phyloP scores from a whole-genome alignment of 2,329 filamentous ascomycete genomes.

The Erysiphe neolycopersici region DNA sequence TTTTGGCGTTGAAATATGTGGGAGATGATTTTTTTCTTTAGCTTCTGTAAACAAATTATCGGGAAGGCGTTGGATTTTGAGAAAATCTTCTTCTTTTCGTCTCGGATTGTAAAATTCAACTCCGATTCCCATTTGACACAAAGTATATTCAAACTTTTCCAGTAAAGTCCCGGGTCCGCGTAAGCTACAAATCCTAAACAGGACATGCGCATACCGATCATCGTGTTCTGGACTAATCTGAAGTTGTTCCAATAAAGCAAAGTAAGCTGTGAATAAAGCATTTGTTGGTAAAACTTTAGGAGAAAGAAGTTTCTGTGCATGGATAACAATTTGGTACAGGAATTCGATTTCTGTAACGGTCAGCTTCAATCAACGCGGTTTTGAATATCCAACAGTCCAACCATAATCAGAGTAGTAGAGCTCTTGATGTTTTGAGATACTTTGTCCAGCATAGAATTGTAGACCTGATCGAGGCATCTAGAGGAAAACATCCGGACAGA shows the following conservation, averaged over 20 bases:
- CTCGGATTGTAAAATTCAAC: slow-evolving; percentile 26
- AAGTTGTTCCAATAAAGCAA: slow-evolving; percentile 43
- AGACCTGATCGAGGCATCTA: slow-evolving; percentile 10
- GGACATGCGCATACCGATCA: slow-evolving; percentile 46
- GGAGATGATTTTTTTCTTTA: not conserved
- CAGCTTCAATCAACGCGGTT: not conserved
- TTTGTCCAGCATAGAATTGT: slow-evolving; percentile 8
- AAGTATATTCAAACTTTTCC: slow-evolving; percentile 41
- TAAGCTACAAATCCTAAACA: slow-evolving; percentile 52
- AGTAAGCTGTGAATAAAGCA: slow-evolving; percentile 60
- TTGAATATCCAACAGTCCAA: slow-evolving; percentile 18
- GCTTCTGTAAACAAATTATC: not conserved
- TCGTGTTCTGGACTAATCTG: slow-evolving; percentile 48
- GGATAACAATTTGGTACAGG: slow-evolving; percentile 48
- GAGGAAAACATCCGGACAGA: slow-evolving; percentile 10
- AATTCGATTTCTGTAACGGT: slow-evolving; percentile 40
- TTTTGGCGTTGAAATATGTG: slow-evolving; percentile 1
- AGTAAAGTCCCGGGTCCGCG: slow-evolving; percentile 29
- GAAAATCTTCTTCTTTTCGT: slow-evolving; percentile 10
- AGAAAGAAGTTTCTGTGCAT: slow-evolving; percentile 38
- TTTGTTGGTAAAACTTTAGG: slow-evolving; percentile 36
- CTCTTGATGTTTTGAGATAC: slow-evolving; percentile 9
- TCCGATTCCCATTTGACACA: slow-evolving; percentile 43
- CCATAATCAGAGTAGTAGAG: slow-evolving; percentile 34
- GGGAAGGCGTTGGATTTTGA: not conserved